Percentiles rank a stretch among this genome's conserved stretches.
Conservation (phyloP, 192 early-diverging fungal species). For the Paraglomus occultum region DNA sequence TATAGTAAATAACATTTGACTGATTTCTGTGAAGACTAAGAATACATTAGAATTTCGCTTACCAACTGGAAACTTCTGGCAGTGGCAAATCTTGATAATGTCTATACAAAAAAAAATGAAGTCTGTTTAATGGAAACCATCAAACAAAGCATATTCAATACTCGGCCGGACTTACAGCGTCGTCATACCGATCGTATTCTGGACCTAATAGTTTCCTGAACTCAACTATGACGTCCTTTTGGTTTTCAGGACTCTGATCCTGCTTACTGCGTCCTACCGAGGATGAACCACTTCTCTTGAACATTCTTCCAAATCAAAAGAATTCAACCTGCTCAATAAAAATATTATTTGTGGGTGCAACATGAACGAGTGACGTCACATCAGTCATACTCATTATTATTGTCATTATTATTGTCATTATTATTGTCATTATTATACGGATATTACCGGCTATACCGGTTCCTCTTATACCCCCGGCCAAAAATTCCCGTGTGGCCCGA, state of each 20-base stretch:
- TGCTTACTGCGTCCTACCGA: too few species aligned
- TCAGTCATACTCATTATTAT: too few species aligned
- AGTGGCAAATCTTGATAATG: constrained; percentile 57
- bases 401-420: too few species aligned
- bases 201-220: constrained; percentile 36
- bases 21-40: constrained; percentile 2
- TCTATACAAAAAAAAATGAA: constrained; percentile 37
- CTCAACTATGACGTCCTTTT: constrained; percentile 25
- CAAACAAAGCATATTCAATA: neutral
- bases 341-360: too few species aligned
- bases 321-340: too few species aligned
- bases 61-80: constrained; percentile 63
- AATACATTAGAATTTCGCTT: constrained; percentile 35
- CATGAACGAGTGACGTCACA: too few species aligned
- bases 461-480: too few species aligned
- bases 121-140: neutral
- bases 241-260: neutral
- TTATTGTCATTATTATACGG: too few species aligned
- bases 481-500: too few species aligned
- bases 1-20: neutral
- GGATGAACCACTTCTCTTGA: too few species aligned
- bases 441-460: too few species aligned
- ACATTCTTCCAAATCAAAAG: too few species aligned
- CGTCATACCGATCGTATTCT: constrained; percentile 38
- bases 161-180: constrained; percentile 31